Evolutionary conservation across 352 stramenopile genomes (phyloP), one percentile per base, ranked within the genome.

Genomic region (Phytophthora pistaciae): DNA sequence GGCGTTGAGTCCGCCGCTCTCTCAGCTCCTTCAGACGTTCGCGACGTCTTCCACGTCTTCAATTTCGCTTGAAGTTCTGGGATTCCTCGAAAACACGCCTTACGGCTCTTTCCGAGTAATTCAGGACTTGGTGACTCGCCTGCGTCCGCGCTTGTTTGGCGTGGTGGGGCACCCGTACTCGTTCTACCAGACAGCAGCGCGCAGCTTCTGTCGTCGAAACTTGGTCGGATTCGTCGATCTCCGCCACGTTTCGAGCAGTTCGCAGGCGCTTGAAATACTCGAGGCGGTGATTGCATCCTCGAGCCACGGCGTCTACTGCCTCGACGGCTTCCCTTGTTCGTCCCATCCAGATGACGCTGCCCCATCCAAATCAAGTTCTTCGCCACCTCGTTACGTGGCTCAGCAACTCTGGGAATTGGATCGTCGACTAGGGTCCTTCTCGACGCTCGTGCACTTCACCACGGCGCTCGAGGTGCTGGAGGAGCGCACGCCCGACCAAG

Each of bases 391-490:
- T 60, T 88, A 86, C 72, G 72, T 77, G 23, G 71, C 77, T 5
- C 74, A 91, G 64, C 79, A 92, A 54, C 38, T 91, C 13, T 77
- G 68, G 60, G 60, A 77, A 14, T 55, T 92, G n/a, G 74, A 85
- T 54, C 53, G 49, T 29, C 20, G 57, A 25, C 59, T 80, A 3
- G 80, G 69, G 1, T 16, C 48, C 8, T 56, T 89, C 46, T 60
- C 50, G 3, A 52, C 55, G 21, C 56, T 89, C 7, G 66, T 91
- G 14, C 77, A 74, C 46, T 88, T 88, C 38, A 72, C 60, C 10
- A 62, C 75, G n/a, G 65, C 82, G 9, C 63, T 88, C 56, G 77
- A 85, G 16, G 59, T 83, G 57, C 63, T 90, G 63, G 64, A 80
- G 55, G 75, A 91, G 14, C 81, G 70, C n/a, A 74, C 70, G 29